Evolutionary conservation across 768 basidiomycete genomes (phyloP).

Genomic region (Saitozyma podzolica): DNA sequence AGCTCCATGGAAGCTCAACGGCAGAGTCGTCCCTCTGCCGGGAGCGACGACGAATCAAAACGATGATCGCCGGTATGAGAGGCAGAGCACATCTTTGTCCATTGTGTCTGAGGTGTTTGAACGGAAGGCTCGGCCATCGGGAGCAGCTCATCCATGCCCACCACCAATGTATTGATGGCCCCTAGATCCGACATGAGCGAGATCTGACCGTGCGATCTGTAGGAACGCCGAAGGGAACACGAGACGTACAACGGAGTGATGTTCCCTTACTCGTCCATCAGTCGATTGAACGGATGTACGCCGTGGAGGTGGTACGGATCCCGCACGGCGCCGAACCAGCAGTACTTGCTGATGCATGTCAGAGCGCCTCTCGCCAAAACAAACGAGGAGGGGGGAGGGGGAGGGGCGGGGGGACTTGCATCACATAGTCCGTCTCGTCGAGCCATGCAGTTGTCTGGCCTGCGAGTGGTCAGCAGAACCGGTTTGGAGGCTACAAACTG

Average conservation of each 20-base stretch:
- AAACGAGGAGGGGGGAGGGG: too few relatives aligned
- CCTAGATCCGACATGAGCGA: neutral
- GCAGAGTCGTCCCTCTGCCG: too few relatives aligned
- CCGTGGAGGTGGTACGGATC: constrained; percentile 37
- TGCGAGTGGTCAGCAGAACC: constrained; percentile 4
- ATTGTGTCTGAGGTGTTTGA: too few relatives aligned
- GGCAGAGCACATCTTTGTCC: too few relatives aligned
- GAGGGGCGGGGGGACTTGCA: constrained; percentile 13
- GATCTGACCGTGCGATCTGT: neutral
- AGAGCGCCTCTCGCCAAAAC: neutral
- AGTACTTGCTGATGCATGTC: constrained; percentile 24
- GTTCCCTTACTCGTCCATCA: constrained; percentile 36
- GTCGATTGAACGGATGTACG: constrained; percentile 40
- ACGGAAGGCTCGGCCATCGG: neutral
- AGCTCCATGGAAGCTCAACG: too few relatives aligned
- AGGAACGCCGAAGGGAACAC: neutral
- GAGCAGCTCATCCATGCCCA: neutral
- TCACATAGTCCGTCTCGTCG: constrained; percentile 39
- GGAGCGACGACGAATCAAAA: too few relatives aligned
- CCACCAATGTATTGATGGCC: neutral
- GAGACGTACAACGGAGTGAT: constrained; percentile 32
- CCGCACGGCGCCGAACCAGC: constrained; percentile 39
- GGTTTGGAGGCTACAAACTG: neutral
- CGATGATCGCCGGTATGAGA: too few relatives aligned
- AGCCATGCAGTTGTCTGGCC: constrained; percentile 45